Evolutionary conservation across 2,329 filamentous ascomycete species (phyloP), one percentile per base, ranked within the genome.

Genomic region (Fusarium secorum): DNA sequence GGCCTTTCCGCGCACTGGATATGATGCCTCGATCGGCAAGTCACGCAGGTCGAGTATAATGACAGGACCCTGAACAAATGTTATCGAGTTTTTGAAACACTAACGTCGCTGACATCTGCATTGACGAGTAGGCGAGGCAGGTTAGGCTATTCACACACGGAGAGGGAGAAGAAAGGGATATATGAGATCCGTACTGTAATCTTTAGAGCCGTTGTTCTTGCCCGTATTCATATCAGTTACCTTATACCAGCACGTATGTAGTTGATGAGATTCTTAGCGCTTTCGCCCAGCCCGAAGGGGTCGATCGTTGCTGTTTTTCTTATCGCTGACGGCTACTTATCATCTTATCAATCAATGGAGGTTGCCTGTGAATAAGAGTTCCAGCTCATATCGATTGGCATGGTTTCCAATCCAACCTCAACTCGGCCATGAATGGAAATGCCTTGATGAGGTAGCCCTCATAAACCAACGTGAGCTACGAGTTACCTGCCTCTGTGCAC

Each of bases 311-410:
- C 52, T 67, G 36, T 28, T 58, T 44, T 62, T 41, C 33, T 59
- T 46, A 56, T 63, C 59, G 10, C n/a, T 28, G 44, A 22, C 60
- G 30, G 35, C 33, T 36, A 39, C 45, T 61, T 70, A 48, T 58
- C 42, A 57, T 41, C 66, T 69, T 66, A 66, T 66, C 64, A 66
- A 66, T 66, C 41, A 44, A 32, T n/a, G n/a, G n/a, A n/a, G 28
- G 18, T 46, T 42, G 3, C 18, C 39, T 22, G 11, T n/a, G 13
- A 59, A 24, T 11, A 48, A 24, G 45, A 63, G 44, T 28, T 33
- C 32, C 18, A 35, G 30, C 28, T 22, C 45, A 32, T 32, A 18
- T 18, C 20, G 26, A 48, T 22, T 48, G 28, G 11, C 45, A 18
- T 30, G 20, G 26, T 30, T 32, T 32, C 28, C 15, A 32, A 32